These are phyloP conservation scores for Casuarina glauca DNA, from an alignment of 306 rosid genomes.

Conservation along the genomic window DNA sequence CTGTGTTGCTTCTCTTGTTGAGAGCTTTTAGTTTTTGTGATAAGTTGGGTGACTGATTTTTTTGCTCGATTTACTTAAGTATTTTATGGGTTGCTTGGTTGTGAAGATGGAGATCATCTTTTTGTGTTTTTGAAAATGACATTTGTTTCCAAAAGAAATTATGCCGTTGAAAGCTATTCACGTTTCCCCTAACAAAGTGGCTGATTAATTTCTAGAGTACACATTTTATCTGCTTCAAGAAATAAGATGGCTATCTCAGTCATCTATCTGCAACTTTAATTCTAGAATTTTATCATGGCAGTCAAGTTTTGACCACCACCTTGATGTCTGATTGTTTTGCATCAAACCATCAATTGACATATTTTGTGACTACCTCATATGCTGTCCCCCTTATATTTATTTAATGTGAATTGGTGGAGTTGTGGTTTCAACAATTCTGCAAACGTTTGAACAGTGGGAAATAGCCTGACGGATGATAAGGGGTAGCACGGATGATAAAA, in stretches of 20 bases:
- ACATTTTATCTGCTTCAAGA: neutral
- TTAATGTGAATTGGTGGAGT: neutral
- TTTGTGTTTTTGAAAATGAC: neutral
- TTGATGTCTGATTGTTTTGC: neutral
- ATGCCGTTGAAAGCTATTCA: neutral
- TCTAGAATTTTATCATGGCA: neutral
- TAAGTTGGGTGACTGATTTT: neutral
- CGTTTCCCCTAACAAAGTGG: neutral
- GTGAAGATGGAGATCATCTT: neutral
- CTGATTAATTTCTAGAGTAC: neutral
- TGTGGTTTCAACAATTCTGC: neutral
- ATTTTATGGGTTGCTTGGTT: neutral
- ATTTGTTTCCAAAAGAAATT: conserved; percentile 3
- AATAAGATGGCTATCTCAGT: neutral
- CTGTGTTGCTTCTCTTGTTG: neutral
- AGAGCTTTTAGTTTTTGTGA: neutral
- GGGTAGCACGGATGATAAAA: neutral
- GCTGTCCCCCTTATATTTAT: neutral
- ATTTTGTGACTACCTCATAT: neutral
- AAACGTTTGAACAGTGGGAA: neutral
- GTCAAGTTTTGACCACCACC: neutral
- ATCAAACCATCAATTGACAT: neutral
- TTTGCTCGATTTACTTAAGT: neutral
- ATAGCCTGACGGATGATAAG: neutral
- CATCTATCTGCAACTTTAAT: neutral